Percentiles rank a stretch among this genome's conserved stretches.
These are phyloP conservation scores for Wickerhamomyces sp. DNA, from an alignment of 1,139 yeast genomes.

Conservation along the genomic window DNA sequence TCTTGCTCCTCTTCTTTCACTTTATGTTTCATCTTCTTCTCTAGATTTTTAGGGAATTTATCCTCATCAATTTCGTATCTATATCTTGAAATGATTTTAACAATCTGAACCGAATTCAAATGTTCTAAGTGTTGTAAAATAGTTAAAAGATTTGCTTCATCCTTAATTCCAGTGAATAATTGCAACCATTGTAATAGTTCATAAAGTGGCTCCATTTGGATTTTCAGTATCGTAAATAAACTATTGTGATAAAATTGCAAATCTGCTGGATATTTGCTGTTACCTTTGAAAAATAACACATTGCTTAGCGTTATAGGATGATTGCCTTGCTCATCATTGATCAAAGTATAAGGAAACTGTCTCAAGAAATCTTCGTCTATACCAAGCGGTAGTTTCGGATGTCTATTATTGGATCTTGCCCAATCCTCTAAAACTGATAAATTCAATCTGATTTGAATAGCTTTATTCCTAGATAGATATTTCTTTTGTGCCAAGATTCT, in stretches of 20 bases:
- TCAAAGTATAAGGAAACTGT: slow-evolving; percentile 39
- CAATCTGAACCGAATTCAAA: slow-evolving; percentile 65
- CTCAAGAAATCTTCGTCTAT: slow-evolving; percentile 32
- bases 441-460: slow-evolving; percentile 85
- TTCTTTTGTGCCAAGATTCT: slow-evolving; percentile 52
- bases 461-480: slow-evolving; percentile 75
- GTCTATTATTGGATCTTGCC: slow-evolving; percentile 75
- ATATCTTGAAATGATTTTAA: slow-evolving; percentile 70
- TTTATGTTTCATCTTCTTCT: slow-evolving; percentile 18
- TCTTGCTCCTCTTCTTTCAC: slow-evolving; percentile 34
- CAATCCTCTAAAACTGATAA: slow-evolving; percentile 88
- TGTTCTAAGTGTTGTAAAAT: slow-evolving; percentile 54
- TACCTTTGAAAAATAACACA: slow-evolving; percentile 21
- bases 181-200: slow-evolving; percentile 90
- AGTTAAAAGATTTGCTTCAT: slow-evolving; percentile 52
- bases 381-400: slow-evolving; percentile 42
- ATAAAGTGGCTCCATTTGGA: slow-evolving; percentile 67
- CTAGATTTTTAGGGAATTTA: slow-evolving; percentile 47
- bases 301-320: slow-evolving; percentile 15
- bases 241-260: slow-evolving; percentile 19
- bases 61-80: slow-evolving; percentile 81
- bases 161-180: slow-evolving; percentile 61
- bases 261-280: slow-evolving; percentile 14
- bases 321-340: slow-evolving; percentile 23
- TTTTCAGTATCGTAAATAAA: slow-evolving; percentile 44